Conservation (phyloP, 2,329 filamentous ascomycete genomes). For the Diaporthe caulivora region DNA sequence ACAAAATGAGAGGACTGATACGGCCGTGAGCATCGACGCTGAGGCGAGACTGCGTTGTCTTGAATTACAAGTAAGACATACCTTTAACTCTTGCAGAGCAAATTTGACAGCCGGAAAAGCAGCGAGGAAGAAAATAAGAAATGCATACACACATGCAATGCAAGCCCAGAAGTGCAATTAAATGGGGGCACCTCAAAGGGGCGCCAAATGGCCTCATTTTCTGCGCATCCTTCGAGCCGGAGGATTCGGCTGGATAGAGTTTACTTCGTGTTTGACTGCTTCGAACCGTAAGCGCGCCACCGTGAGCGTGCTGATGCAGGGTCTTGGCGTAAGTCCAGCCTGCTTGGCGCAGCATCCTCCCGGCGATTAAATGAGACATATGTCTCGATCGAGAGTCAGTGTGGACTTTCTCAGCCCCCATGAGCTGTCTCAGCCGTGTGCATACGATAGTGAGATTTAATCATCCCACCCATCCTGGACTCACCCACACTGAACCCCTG, state of each 20-base stretch:
- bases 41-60: conserved; percentile 10
- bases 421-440: conserved; percentile 5
- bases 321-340: conserved; percentile 21
- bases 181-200: too few species aligned
- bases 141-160: not conserved
- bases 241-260: conserved; percentile 19
- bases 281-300: conserved; percentile 6
- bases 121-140: not conserved
- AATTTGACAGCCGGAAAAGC: not conserved
- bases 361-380: conserved; percentile 19
- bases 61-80: conserved; percentile 12
- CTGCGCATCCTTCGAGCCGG: conserved; percentile 5
- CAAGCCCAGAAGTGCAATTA: not conserved
- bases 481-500: not conserved
- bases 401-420: conserved; percentile 17
- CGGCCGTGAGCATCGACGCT: conserved; percentile 4
- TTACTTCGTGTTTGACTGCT: conserved; percentile 20
- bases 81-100: not conserved
- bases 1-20: not conserved
- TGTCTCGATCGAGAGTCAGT: conserved; percentile 21
- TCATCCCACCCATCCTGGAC: not conserved
- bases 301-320: conserved; percentile 6
- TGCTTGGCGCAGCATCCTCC: conserved; percentile 3
- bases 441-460: not conserved
- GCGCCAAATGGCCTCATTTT: conserved; percentile 13